These are phyloP conservation scores for Clarireedia homoeocarpa DNA, from an alignment of 2,329 filamentous ascomycete genomes.

Conservation along the genomic window DNA sequence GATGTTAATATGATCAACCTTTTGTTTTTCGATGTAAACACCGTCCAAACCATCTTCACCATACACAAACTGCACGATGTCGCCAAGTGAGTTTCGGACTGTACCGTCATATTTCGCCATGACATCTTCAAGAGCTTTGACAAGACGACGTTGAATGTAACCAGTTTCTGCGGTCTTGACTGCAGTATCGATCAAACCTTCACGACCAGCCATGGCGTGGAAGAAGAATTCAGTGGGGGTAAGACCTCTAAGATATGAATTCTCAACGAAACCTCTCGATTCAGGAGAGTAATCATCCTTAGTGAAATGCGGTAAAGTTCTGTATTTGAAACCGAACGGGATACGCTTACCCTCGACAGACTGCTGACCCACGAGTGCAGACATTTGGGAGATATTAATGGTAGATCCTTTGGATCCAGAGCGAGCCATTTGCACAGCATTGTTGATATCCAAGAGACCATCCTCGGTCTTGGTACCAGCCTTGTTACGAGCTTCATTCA, in stretches of 20 bases:
- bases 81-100: slow-evolving; percentile 91
- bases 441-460: slow-evolving; percentile 91
- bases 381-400: slow-evolving; percentile 99
- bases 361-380: slow-evolving; percentile 93
- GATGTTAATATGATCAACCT: slow-evolving; percentile 76
- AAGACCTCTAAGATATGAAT: slow-evolving; percentile 92
- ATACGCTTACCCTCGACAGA: slow-evolving; percentile 98
- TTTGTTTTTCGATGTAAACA: slow-evolving; percentile 87
- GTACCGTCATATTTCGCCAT: slow-evolving; percentile 98
- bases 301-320: slow-evolving; percentile 93
- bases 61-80: slow-evolving; percentile 95
- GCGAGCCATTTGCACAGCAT: slow-evolving; percentile 90
- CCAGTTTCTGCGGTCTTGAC: slow-evolving; percentile 99
- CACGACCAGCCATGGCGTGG: slow-evolving; percentile 99
- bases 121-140: slow-evolving; percentile 96
- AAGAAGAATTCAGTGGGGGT: slow-evolving; percentile 98
- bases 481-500: slow-evolving; percentile 94
- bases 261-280: slow-evolving; percentile 95
- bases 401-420: slow-evolving; percentile 98
- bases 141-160: slow-evolving; percentile 96
- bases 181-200: slow-evolving; percentile 98
- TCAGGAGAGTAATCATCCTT: slow-evolving; percentile 99
- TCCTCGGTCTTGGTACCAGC: slow-evolving; percentile 89
- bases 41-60: slow-evolving; percentile 96
- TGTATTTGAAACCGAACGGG: slow-evolving; percentile 98